Evolutionary conservation across 164 flowering plant genomes (phyloP), one percentile per base, ranked within the genome.

Genomic region (Cinnamomum micranthum): DNA sequence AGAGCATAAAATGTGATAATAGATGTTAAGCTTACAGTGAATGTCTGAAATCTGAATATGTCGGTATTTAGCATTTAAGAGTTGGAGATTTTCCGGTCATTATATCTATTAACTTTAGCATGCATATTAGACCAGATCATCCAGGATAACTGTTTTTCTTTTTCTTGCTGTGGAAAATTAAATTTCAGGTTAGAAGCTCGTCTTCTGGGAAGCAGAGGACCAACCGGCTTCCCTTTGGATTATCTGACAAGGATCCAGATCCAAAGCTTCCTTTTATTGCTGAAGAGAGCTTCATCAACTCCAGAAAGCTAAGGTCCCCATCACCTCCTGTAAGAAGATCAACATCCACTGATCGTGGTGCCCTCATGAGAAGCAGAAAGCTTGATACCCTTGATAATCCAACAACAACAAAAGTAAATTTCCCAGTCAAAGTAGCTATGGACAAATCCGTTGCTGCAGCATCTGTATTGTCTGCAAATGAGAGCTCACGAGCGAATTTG

Each of bases 321-420:
- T 89, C 97, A 14, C 94, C 95, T 73, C 92, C 94, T 62, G 77
- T 84, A 62, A 85, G 94, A 81, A 90, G 95, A 86, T 91, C 97
- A 66, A 23, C 86, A 73, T 92, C 97, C 33, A 89, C 92, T 51
- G 94, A 92, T 58, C 85, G 95, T 79, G 91, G 87, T 28, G 74
- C 90, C 28, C 72, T 73, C 68, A 75, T 82, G 6, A 87, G 69
- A 80, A 81, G 88, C 82, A 85, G 82, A 81, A 88, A 84, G 74
- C 69, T 75, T n/a, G 91, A 87, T 9, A 74, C 83, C 12, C 72
- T 51, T 20, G 93, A 89, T 14, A 85, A 86, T 63, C 82, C 86
- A 31, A 78, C 87, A 23, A 65, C 82, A 28, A 31, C 72, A 4
- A 86, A 73, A 79, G 65, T 75, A 22, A 91, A 85, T 12, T 84